Evolutionary conservation across 2,329 filamentous ascomycete genomes (phyloP), one percentile per base, ranked within the genome.

Genomic region (Stemphylium vesicarium): DNA sequence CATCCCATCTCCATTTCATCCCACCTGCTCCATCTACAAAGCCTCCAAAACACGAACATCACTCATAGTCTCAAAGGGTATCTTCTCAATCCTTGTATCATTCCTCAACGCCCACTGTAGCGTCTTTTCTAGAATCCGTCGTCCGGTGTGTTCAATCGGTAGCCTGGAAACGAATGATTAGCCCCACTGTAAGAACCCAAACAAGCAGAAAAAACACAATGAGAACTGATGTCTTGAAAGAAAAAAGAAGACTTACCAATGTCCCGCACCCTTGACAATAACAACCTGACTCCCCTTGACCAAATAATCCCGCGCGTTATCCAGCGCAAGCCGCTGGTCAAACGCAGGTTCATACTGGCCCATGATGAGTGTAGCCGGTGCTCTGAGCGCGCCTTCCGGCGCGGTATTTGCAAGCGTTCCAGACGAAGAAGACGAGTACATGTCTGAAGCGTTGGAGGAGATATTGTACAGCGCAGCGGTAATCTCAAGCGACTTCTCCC

Each of bases 251-350:
- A 33, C 56, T 40, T 15, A 60, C 76, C 83, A 86, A 69, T 87
- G 84, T 0, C 81, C 83, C 10, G 78, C 79, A 8, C 73, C 67
- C 3, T 81, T 78, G 7, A 86, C 65, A 36, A 81, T 59, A 15
- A 84, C 69, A 4, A 85, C 75, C 62, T 84, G 80, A 50, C 82
- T 84, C 18, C 76, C 75, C 52, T 69, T 74, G 13, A 75, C 72
- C 15, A 85, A 75, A 58, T 82, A 84, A 47, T 83, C 81, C 1
- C 75, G 75, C 20, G 85, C 78, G 0, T 83, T 83, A 47, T 84
- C 80, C 22, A 86, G 67, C 22, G 76, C 79, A 24, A 86, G 69
- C 11, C 74, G 69, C 37, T 69, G 71, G 44, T 83, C 79, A 33
- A 86, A 77, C 5, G 83, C 84, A 10, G 74, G 64, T 63, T 87